Conservation (phyloP, 192 early-diverging fungal species). For the Umbelopsis ramanniana region DNA sequence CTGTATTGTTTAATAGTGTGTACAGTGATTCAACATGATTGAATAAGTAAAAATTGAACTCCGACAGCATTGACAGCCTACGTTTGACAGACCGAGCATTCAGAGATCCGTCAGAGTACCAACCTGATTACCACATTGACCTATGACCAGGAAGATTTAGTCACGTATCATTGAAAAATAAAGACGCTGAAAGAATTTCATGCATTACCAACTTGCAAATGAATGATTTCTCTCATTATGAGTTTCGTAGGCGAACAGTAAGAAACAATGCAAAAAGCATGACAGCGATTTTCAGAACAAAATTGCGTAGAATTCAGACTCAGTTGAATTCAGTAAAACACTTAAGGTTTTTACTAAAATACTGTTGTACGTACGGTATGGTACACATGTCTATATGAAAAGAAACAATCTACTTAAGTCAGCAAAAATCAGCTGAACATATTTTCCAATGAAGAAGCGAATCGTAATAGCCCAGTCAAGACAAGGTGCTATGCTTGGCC, state of each 20-base stretch:
- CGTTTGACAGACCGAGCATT: neutral
- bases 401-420: too few relatives aligned
- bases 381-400: too few relatives aligned
- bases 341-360: too few relatives aligned
- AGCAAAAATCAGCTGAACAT: too few relatives aligned
- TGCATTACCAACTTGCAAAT: conserved; percentile 19
- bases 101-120: neutral
- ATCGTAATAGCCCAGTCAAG: too few relatives aligned
- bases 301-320: too few relatives aligned
- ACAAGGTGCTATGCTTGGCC: too few relatives aligned
- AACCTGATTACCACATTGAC: conserved; percentile 20
- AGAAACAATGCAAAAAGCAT: too few relatives aligned
- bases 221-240: conserved; percentile 19
- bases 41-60: neutral
- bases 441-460: too few relatives aligned
- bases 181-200: neutral
- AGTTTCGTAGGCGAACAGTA: neutral
- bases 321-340: too few relatives aligned
- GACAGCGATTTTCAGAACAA: too few relatives aligned
- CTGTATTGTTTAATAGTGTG: neutral
- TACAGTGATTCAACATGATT: neutral
- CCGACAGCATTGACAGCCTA: neutral
- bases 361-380: too few relatives aligned
- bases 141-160: neutral
- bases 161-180: neutral